Conservation (phyloP, 306 rosid species). For the Inga oerstediana region DNA sequence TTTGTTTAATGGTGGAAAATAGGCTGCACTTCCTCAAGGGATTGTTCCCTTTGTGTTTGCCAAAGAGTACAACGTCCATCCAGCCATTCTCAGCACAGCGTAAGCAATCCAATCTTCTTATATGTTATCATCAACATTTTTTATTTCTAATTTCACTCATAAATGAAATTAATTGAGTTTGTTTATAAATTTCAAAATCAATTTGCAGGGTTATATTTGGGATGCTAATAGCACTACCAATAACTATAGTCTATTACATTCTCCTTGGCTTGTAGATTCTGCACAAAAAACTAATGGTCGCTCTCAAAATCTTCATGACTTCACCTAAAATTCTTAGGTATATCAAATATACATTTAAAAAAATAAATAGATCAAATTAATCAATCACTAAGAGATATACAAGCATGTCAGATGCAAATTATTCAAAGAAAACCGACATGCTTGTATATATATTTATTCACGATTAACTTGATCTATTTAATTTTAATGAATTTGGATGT, state of each 20-base stretch:
- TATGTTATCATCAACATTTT: neutral
- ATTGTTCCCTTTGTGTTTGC: slow-evolving; percentile 98
- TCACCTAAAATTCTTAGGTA: slow-evolving; percentile 3
- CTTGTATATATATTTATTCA: neutral
- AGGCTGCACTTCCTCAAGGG: slow-evolving; percentile 99
- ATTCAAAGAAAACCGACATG: neutral
- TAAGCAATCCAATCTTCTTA: slow-evolving; percentile 39
- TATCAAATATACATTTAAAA: neutral
- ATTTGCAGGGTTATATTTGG: slow-evolving; percentile 64
- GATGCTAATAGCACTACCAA: slow-evolving; percentile 65
- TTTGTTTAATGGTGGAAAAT: slow-evolving; percentile 22
- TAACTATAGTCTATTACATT: slow-evolving; percentile 60
- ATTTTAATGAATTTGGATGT: neutral
- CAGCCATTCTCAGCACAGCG: slow-evolving; percentile 95
- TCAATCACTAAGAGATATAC: neutral
- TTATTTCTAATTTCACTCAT: neutral
- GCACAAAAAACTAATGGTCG: slow-evolving; percentile 8
- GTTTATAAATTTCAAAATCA: neutral
- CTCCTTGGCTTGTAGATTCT: slow-evolving; percentile 50
- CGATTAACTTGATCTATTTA: neutral
- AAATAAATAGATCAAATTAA: neutral
- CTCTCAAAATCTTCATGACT: slow-evolving; percentile 17
- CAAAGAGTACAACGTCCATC: slow-evolving; percentile 96
- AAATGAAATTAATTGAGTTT: neutral
- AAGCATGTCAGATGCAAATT: neutral